Conservation (phyloP, 2,329 filamentous ascomycete species). For the Thermothelomyces thermophilus region DNA sequence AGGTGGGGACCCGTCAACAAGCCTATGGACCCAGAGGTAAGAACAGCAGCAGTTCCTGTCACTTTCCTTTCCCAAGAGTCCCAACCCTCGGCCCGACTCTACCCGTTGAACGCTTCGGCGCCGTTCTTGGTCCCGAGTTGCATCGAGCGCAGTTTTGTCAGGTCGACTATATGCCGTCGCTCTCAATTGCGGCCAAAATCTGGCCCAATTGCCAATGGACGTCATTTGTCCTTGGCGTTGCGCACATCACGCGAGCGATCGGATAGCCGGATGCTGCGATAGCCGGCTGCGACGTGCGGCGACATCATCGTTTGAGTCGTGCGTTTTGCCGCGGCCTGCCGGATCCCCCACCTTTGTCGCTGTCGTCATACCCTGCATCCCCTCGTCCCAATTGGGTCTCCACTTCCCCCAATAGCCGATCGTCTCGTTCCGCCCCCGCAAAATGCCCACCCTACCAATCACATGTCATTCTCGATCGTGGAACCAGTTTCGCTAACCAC, state of each 20-base stretch:
- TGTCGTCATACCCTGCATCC: slow-evolving; percentile 24
- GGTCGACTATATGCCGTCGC: too few relatives aligned
- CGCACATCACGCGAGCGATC: not conserved
- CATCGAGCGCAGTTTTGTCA: not conserved
- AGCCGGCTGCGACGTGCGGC: slow-evolving; percentile 6
- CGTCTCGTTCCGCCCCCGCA: slow-evolving; percentile 1
- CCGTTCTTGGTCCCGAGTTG: slow-evolving; percentile 18
- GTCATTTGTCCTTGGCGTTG: slow-evolving; percentile 20
- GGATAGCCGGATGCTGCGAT: slow-evolving; percentile 5
- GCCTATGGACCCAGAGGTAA: slow-evolving; percentile 94
- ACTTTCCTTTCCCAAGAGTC: slow-evolving; percentile 2
- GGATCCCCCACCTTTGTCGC: slow-evolving; percentile 9
- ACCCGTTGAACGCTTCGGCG: not conserved
- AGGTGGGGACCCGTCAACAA: slow-evolving; percentile 98
- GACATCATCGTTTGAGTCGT: slow-evolving; percentile 19
- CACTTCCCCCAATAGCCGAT: slow-evolving; percentile 17
- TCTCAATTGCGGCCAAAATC: slow-evolving; percentile 4
- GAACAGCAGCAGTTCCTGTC: slow-evolving; percentile 31
- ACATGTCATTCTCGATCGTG: slow-evolving; percentile 18
- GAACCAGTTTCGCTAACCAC: slow-evolving; percentile 29
- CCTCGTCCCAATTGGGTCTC: slow-evolving; percentile 18
- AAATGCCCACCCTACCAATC: slow-evolving; percentile 7
- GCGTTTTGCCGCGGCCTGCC: slow-evolving; percentile 8
- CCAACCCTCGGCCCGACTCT: slow-evolving; percentile 3
- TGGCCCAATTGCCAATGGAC: slow-evolving; percentile 13